Base-by-base conservation (phyloP, 2,329 filamentous ascomycete genomes). In the Tothia fuscella region DNA sequence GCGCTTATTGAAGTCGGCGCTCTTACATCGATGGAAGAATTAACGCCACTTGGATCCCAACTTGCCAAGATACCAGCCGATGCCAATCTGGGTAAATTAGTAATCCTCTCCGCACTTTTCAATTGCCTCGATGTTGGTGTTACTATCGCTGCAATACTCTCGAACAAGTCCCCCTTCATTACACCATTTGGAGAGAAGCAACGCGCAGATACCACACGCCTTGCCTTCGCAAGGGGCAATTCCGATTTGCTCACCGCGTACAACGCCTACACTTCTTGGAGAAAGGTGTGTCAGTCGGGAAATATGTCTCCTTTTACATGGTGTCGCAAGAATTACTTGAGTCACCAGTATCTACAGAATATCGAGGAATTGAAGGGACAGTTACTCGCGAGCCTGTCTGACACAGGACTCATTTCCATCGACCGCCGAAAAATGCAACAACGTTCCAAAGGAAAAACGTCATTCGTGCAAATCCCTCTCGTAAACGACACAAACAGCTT, bases 301-400 rank as follows among this genome's bases (percentile, higher is more conserved):
- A 71, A 73, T 6, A 70, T 74, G 35, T 85, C 82, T 37, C 89
- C 96, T 53, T 84, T 80, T 53, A 76, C 87, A 49, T 98, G 93
- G 61, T 98, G 91, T 64, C 80, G 82, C 52, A 95, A 93, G 65
- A 94, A 94, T 60, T 95, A 88, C 55, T 73, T 98, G 40, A 89
- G 80, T 46, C 73, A 81, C n/a, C 87, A 93, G 57, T 91, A 85
- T 3, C 71, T 98, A 3, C 71, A 78, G 35, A 93, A 91, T 48
- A 94, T 98, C 48, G 91, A 98, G 58, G 91, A 98, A 51, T 72
- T 96, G 41, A 98, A 96, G 61, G 82, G 83, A 5, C 91, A 98
- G 54, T 74, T 98, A 0, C 69, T 95, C 1, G 79, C 84, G 2
- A 82, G 85, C 0, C 71, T 98, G 1, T 82, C 81, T 5, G 91